phyloP scores from a whole-genome alignment of 495 filamentous ascomycete genomes.

The Penicillium desertorum region DNA sequence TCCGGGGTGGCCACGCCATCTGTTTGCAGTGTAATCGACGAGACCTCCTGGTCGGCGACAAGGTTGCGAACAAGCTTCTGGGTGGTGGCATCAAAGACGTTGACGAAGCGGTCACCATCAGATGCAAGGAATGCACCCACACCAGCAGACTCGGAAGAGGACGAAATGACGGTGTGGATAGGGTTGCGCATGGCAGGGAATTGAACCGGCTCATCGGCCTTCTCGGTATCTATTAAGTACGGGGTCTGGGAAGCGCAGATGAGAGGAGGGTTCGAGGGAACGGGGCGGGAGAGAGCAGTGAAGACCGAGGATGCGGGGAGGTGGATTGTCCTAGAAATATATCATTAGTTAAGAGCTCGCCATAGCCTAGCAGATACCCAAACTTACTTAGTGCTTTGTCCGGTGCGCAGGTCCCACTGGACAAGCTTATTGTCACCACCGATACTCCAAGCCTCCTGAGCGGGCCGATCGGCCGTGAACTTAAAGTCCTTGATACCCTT shows the following conservation, averaged over 20 bases:
- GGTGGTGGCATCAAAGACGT: conserved; percentile 49
- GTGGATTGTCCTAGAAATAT: conserved; percentile 42
- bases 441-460: conserved; percentile 57
- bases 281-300: conserved; percentile 41
- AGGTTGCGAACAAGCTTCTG: conserved; percentile 51
- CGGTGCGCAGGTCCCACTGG: conserved; percentile 57
- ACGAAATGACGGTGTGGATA: conserved; percentile 51
- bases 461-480: conserved; percentile 47
- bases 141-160: conserved; percentile 35
- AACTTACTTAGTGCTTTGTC: conserved; percentile 48
- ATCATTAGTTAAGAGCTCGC: conserved; percentile 13
- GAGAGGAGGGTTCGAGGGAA: conserved; percentile 45
- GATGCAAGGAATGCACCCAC: conserved; percentile 46
- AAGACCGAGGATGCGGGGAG: conserved; percentile 46
- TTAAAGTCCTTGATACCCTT: conserved; percentile 58
- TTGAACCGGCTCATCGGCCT: conserved; percentile 37
- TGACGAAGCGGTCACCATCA: conserved; percentile 57
- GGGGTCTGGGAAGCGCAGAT: conserved; percentile 58
- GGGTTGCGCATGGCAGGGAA: conserved; percentile 56
- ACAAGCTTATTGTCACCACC: conserved; percentile 60
- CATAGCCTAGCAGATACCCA: neutral
- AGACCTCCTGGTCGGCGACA: conserved; percentile 53
- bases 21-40: conserved; percentile 36
- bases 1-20: conserved; percentile 23
- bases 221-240: conserved; percentile 51